Base-by-base conservation (phyloP, 192 early-diverging fungal species). In the Globomyces pollinis-pini region DNA sequence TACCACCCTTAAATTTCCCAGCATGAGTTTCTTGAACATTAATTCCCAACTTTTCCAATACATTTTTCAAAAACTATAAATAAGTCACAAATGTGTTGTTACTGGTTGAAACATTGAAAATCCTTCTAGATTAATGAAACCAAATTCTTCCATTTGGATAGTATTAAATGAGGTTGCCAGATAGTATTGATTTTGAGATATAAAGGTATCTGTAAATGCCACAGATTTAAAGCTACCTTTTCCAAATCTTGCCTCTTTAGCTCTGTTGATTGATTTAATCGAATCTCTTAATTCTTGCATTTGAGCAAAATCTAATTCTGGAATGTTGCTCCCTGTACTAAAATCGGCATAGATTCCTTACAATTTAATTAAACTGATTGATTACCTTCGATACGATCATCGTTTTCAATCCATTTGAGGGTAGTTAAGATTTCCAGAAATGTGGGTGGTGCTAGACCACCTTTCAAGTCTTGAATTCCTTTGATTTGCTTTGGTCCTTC, bases 161-260 rank as follows among this genome's bases (percentile, higher is more conserved):
- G 78, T 70, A 59, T 75, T 79, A 34, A 81, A 88, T 1, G 72
- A 80, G 26, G 83, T 77, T 0, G 84, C 86, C 52, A 88, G 56
- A 58, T 76, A 85, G 58, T 88, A 88, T 16, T 77, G 73, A 11
- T 65, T 13, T 60, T 88, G 86, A 41, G 72, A 77, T 47, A 80
- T 76, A 63, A 88, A 87, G 4, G 82, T 81, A 51, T 86, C 86
- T 7, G 84, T 80, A 38, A 67, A 75, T n/a, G 84, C 84, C 31
- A 76, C 70, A 53, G 80, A 57, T n/a, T 67, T 68, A 44, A 79
- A 78, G 18, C 67, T 61, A 20, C 63, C 71, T 4, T 75, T 36
- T 1, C 74, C 75, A 32, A 74, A 61, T 45, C 70, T 68, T 34
- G 72, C 61, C 12, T 71, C 67, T 53, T 84, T 85, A 13, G 67